Percentiles rank a stretch among this genome's conserved stretches.
These are phyloP conservation scores for Houttuynia cordata DNA, from an alignment of 164 flowering plant species.

Conservation along the genomic window DNA sequence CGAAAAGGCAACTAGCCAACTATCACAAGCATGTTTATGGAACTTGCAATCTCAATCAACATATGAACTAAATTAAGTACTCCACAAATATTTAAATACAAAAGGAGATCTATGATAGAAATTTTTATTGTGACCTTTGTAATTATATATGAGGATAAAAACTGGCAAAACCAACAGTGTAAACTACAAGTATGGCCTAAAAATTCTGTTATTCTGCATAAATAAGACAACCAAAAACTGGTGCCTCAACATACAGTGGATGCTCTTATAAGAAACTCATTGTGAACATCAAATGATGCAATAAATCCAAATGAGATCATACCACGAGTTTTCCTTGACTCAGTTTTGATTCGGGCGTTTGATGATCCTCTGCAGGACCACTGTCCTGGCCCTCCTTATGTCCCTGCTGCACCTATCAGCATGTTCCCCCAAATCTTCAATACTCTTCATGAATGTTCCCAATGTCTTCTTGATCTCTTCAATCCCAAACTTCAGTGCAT, in stretches of 20 bases:
- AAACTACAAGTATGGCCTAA: neutral
- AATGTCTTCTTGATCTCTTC: slow-evolving; percentile 68
- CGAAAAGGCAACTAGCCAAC: too few relatives aligned
- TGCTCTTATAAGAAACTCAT: too few relatives aligned
- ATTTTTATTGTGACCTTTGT: neutral
- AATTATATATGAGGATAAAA: neutral
- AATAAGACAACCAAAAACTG: neutral
- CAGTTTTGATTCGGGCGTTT: slow-evolving; percentile 27
- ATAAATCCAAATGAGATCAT: too few relatives aligned
- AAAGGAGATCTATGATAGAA: neutral
- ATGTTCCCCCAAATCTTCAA: slow-evolving; percentile 46
- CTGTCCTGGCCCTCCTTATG: slow-evolving; percentile 50
- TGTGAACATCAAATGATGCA: too few relatives aligned
- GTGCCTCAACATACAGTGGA: neutral
- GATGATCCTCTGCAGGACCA: slow-evolving; percentile 59
- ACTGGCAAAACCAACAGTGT: neutral
- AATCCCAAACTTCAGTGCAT: slow-evolving; percentile 47
- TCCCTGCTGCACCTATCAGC: slow-evolving; percentile 56
- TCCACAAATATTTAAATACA: neutral
- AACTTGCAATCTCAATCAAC: too few relatives aligned
- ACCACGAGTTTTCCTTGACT: slow-evolving; percentile 6
- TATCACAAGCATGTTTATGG: too few relatives aligned
- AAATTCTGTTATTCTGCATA: neutral
- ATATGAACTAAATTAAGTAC: neutral
- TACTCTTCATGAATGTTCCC: slow-evolving; percentile 39